Conservation (phyloP, 306 rosid species). For the Sindora glabra region DNA sequence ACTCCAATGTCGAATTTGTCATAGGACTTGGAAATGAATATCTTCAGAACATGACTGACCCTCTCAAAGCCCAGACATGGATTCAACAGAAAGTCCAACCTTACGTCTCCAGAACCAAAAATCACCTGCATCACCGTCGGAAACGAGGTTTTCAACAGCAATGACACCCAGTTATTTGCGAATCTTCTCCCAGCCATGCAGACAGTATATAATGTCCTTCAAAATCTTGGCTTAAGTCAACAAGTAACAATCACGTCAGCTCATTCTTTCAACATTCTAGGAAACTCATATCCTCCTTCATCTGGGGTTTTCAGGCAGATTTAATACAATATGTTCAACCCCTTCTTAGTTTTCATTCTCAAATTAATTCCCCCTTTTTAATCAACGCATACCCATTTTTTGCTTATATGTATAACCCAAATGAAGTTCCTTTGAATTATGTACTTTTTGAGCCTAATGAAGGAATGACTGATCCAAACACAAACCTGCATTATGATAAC, state of each 20-base stretch:
- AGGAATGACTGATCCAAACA: conserved; percentile 53
- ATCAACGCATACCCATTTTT: conserved; percentile 78
- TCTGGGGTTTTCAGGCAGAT: conserved; percentile 46
- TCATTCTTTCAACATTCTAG: conserved; percentile 52
- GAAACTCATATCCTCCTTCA: conserved; percentile 66
- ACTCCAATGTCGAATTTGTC: conserved; percentile 53
- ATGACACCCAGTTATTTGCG: conserved; percentile 24
- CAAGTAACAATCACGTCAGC: conserved; percentile 55
- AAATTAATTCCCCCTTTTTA: conserved; percentile 54
- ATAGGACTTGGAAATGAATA: conserved; percentile 68
- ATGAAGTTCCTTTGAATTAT: conserved; percentile 39
- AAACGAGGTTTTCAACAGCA: conserved; percentile 54
- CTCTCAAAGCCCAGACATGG: conserved; percentile 60
- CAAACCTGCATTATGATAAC: conserved; percentile 71
- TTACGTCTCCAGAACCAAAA: conserved; percentile 47
- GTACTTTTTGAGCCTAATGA: conserved; percentile 65
- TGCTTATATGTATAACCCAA: conserved; percentile 64
- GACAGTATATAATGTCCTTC: conserved; percentile 44
- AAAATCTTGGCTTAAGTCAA: conserved; percentile 49
- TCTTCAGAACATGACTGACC: conserved; percentile 45
- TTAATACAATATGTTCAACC: conserved; percentile 48
- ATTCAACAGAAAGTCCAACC: conserved; percentile 47
- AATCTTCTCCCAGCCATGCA: conserved; percentile 76
- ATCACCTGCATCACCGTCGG: conserved; percentile 68
- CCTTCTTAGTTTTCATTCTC: conserved; percentile 44